These are phyloP conservation scores for Clathrospora elynae DNA, from an alignment of 2,329 filamentous ascomycete genomes.

Conservation along the genomic window DNA sequence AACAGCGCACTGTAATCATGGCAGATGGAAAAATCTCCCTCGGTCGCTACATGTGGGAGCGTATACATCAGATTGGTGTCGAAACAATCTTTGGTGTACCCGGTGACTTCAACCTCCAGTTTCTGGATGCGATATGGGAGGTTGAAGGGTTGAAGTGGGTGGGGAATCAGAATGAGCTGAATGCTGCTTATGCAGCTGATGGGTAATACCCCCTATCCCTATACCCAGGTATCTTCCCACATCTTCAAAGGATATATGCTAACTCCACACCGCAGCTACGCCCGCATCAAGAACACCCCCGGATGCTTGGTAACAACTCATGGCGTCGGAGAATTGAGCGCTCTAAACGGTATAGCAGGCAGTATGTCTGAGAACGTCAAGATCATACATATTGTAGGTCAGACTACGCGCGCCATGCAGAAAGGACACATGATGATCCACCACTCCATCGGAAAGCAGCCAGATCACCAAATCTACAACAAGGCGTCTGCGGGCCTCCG, in stretches of 20 bases:
- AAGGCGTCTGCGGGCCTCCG: conserved; percentile 47
- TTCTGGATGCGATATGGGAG: conserved; percentile 52
- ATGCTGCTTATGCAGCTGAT: conserved; percentile 63
- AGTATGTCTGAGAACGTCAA: conserved; percentile 52
- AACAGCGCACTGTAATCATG: conserved; percentile 6
- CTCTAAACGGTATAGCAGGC: conserved; percentile 54
- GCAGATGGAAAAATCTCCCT: conserved; percentile 44
- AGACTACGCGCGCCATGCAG: conserved; percentile 52
- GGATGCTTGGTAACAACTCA: conserved; percentile 63
- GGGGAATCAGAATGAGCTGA: conserved; percentile 64
- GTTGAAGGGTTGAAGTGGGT: conserved; percentile 52
- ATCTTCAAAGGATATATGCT: no score
- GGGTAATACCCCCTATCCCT: no score
- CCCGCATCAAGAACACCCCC: conserved; percentile 58
- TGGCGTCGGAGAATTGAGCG: conserved; percentile 61
- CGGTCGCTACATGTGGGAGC: conserved; percentile 51
- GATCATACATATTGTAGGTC: conserved; percentile 54
- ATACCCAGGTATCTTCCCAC: no score
- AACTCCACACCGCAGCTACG: no score
- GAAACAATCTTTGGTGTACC: conserved; percentile 52
- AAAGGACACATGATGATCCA: conserved; percentile 53
- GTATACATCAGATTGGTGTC: conserved; percentile 50
- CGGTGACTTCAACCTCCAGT: conserved; percentile 54
- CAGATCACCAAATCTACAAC: conserved; percentile 52
- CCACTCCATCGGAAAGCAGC: conserved; percentile 51